These are phyloP conservation scores for Solanum lycopersicoides DNA, from an alignment of 257 asterid genomes.

Conservation along the genomic window DNA sequence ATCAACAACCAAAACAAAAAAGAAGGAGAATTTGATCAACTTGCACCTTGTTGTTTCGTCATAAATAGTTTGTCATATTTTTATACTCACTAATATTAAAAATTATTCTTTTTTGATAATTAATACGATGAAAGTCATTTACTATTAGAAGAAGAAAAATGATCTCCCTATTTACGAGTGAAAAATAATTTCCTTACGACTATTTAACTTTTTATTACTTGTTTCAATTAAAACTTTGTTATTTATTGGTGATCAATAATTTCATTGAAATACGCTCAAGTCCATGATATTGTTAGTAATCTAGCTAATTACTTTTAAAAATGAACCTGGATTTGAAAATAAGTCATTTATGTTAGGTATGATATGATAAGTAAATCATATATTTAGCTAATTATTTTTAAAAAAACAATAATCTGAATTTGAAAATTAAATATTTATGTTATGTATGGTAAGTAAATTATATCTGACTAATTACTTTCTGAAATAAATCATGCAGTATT, in stretches of 20 bases:
- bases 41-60: neutral
- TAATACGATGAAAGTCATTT: neutral
- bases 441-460: too few relatives aligned
- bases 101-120: too few relatives aligned
- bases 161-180: neutral
- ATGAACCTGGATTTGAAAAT: neutral
- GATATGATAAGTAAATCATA: too few relatives aligned
- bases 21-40: neutral
- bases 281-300: neutral
- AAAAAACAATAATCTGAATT: too few relatives aligned
- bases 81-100: too few relatives aligned
- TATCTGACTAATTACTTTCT: too few relatives aligned
- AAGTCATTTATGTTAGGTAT: neutral
- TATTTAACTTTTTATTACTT: neutral
- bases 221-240: neutral
- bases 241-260: neutral
- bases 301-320: too few relatives aligned
- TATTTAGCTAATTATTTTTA: too few relatives aligned
- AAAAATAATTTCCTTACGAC: neutral
- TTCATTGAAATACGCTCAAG: neutral
- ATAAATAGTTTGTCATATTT: too few relatives aligned
- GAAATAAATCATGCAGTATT: too few relatives aligned
- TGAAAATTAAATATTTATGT: too few relatives aligned
- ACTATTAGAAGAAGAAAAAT: neutral
- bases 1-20: neutral